Evolutionary conservation across 257 asterid genomes (phyloP).

Genomic region (Penstemon barbatus): DNA sequence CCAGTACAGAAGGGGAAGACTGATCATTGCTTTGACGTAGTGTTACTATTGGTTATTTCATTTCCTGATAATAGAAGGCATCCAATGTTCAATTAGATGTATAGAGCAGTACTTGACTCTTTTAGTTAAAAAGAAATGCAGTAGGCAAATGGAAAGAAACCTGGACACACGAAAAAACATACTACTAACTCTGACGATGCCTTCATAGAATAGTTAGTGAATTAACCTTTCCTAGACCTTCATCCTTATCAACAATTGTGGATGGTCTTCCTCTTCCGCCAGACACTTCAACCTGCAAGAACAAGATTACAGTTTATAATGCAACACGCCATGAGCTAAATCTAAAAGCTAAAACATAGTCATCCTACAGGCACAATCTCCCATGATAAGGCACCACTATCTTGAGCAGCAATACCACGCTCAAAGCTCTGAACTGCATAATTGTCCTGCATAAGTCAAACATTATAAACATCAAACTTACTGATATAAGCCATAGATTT

Average conservation of each 20-base stretch:
- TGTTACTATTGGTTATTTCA: no score
- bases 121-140: background rate
- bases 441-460: conserved; percentile 56
- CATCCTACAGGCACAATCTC: conserved; percentile 84
- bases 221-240: conserved; percentile 93
- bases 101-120: no score
- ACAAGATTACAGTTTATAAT: conserved; percentile 29
- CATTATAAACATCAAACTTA: conserved; percentile 22
- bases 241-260: conserved; percentile 86
- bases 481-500: conserved; percentile 4
- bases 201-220: conserved; percentile 4
- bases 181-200: background rate
- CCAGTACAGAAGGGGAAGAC: no score
- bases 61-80: no score
- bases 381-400: conserved; percentile 79
- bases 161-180: conserved; percentile 1
- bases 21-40: no score
- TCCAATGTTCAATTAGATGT: no score
- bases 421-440: conserved; percentile 94
- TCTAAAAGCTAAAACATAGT: conserved; percentile 14
- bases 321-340: conserved; percentile 18
- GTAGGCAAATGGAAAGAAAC: conserved; percentile 11
- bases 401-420: conserved; percentile 98
- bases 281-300: conserved; percentile 84
- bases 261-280: conserved; percentile 98